phyloP scores from a whole-genome alignment of 2,329 filamentous ascomycete genomes.

The Fusarium algeriense region DNA sequence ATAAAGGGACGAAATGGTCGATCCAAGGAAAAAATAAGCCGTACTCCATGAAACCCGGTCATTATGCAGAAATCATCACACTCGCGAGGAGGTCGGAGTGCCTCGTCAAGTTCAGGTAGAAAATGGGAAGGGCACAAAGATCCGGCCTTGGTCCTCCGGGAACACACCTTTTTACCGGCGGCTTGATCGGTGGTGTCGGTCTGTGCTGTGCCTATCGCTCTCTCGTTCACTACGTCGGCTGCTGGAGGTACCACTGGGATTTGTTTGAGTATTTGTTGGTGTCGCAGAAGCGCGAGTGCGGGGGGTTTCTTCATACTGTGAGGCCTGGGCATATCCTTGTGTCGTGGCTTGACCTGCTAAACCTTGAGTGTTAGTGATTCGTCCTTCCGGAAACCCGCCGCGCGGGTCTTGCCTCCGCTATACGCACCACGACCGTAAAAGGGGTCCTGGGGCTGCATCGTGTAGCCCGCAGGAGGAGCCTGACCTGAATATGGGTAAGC shows the following conservation, averaged over 20 bases:
- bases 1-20: slow-evolving; percentile 45
- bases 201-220: slow-evolving; percentile 55
- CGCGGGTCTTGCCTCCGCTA: slow-evolving; percentile 46
- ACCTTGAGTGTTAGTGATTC: slow-evolving; percentile 61
- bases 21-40: slow-evolving; percentile 45
- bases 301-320: slow-evolving; percentile 65
- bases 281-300: slow-evolving; percentile 54
- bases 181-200: slow-evolving; percentile 55
- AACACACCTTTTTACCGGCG: slow-evolving; percentile 51
- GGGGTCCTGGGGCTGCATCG: slow-evolving; percentile 64
- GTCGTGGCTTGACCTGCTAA: slow-evolving; percentile 59
- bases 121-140: slow-evolving; percentile 33
- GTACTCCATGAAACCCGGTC: slow-evolving; percentile 46
- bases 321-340: slow-evolving; percentile 59
- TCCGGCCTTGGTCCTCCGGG: slow-evolving; percentile 38
- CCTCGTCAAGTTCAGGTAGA: slow-evolving; percentile 40
- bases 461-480: slow-evolving; percentile 53
- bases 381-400: slow-evolving; percentile 40
- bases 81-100: slow-evolving; percentile 43
- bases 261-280: slow-evolving; percentile 56
- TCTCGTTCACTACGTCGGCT: slow-evolving; percentile 59
- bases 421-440: slow-evolving; percentile 73
- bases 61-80: slow-evolving; percentile 50
- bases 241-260: slow-evolving; percentile 53
- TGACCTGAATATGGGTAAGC: slow-evolving; percentile 53